Evolutionary conservation across 805 yeast genomes (phyloP).

Genomic region (Zygoascus flipseniorum): DNA sequence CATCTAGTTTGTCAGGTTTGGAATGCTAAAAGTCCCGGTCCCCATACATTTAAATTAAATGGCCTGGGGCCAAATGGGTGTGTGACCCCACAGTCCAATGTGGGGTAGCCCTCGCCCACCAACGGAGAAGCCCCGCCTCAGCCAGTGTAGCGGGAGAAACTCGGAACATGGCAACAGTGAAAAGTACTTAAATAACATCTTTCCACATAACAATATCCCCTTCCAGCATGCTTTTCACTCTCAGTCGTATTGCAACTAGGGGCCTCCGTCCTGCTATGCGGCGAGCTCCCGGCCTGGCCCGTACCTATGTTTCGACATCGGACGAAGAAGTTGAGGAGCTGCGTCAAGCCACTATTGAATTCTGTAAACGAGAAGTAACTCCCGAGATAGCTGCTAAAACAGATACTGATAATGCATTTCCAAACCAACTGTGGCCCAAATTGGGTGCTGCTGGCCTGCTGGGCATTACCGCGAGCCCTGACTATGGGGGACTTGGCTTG

Average conservation of each 20-base stretch:
- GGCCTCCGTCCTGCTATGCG: not conserved
- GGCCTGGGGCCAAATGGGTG: not conserved
- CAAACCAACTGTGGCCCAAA: conserved; percentile 27
- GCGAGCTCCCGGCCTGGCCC: not conserved
- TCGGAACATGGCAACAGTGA: not conserved
- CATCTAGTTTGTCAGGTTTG: not conserved
- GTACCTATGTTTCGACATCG: not conserved
- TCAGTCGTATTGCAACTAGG: not conserved
- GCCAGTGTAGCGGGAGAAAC: not conserved
- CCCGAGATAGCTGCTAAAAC: conserved; percentile 23
- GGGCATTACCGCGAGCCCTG: conserved; percentile 25
- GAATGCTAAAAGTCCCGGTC: not conserved
- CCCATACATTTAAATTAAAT: not conserved
- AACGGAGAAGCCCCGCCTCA: not conserved
- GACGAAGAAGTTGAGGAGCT: conserved; percentile 20
- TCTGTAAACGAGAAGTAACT: conserved; percentile 23
- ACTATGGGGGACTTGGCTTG: conserved; percentile 25
- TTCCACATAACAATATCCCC: not conserved
- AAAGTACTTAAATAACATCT: not conserved
- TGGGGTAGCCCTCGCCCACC: not conserved
- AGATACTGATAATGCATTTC: conserved; percentile 23
- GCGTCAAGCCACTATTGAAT: conserved; percentile 24
- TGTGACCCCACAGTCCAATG: not conserved
- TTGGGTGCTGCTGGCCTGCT: conserved; percentile 27
- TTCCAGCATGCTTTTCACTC: not conserved